These are phyloP conservation scores for Phaffia tasmanica DNA, from an alignment of 768 basidiomycete species.

Conservation along the genomic window DNA sequence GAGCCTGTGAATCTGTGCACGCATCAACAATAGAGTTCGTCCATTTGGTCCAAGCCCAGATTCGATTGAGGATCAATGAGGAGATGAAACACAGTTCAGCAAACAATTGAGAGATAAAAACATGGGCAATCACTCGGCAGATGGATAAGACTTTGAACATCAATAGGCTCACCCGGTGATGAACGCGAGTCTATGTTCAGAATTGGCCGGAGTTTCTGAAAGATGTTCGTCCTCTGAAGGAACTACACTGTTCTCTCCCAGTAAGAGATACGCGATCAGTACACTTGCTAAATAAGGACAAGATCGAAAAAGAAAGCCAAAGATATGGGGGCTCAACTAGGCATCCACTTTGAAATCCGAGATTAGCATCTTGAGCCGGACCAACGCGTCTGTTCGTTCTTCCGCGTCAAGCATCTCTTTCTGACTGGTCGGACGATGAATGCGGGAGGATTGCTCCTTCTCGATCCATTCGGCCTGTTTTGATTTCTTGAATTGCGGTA, in stretches of 20 bases:
- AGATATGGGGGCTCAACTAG: too few species aligned
- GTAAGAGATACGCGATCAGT: too few species aligned
- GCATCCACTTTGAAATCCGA: too few species aligned
- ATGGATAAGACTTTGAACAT: neutral
- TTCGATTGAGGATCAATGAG: neutral
- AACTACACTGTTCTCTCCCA: conserved; percentile 7
- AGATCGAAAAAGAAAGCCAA: too few species aligned
- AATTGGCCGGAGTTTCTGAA: conserved; percentile 13
- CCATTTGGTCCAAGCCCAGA: neutral
- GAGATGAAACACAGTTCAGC: neutral
- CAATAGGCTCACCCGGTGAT: conserved; percentile 17
- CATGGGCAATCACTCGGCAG: neutral
- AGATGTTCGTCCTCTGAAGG: conserved; percentile 25
- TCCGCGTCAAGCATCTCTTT: too few species aligned
- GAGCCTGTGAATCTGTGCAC: conserved; percentile 16
- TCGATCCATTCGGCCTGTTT: too few species aligned
- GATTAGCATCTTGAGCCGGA: too few species aligned
- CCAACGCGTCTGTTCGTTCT: too few species aligned
- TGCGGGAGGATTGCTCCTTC: too few species aligned
- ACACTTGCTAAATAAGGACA: too few species aligned
- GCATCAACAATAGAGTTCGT: neutral
- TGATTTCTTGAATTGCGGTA: too few species aligned
- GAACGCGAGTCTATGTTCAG: conserved; percentile 17
- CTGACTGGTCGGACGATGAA: too few species aligned
- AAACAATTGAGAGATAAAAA: neutral